Base-by-base conservation (phyloP, 2,329 filamentous ascomycete species). In the Penicillium sp. region DNA sequence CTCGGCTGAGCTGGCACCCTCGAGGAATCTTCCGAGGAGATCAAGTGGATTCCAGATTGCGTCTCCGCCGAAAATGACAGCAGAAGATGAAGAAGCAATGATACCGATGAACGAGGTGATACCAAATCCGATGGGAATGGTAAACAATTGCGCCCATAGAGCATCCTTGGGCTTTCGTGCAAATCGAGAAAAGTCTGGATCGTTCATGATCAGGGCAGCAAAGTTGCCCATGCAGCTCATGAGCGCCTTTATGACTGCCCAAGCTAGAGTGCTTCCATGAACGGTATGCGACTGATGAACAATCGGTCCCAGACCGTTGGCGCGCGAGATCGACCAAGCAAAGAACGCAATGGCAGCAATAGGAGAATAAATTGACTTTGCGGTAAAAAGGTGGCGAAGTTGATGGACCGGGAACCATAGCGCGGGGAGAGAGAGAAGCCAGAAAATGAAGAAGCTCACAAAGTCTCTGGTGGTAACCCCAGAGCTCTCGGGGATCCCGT, bases 171-270 rank as follows among this genome's bases (percentile, higher is more conserved):
- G 92, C 73, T 89, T 92, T 21, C 81, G 80, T 3, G 92, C 91
- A 71, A 97, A 97, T 75, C 93, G 90, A 21, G 91, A 83, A 75
- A 96, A 97, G 72, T 96, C 92, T 0, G 91, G 91, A 67, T 91
- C 89, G 75, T 96, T 86, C 66, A 85, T 81, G 68, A 97, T 95
- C 38, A 97, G 84, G 0, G 93, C 92, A 1, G 92, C 91, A 72
- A 97, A 97, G 79, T 97, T 97, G 70, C 91, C 91, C 66, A 97
- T 93, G 4, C 91, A 89, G 26, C 86, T 89, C 92, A 97, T 96
- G 78, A 96, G 89, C 44, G 92, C 92, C 64, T 89, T 90, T 63
- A 97, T 85, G 61, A 97, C 88, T 26, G 88, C 86, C 93, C 93
- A 97, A 1, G 83, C 92, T 3, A 97, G 83, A 0, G 84, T 83